Evolutionary conservation across 306 rosid species (phyloP), one percentile per base, ranked within the genome.

Genomic region (Carpinus viminea): DNA sequence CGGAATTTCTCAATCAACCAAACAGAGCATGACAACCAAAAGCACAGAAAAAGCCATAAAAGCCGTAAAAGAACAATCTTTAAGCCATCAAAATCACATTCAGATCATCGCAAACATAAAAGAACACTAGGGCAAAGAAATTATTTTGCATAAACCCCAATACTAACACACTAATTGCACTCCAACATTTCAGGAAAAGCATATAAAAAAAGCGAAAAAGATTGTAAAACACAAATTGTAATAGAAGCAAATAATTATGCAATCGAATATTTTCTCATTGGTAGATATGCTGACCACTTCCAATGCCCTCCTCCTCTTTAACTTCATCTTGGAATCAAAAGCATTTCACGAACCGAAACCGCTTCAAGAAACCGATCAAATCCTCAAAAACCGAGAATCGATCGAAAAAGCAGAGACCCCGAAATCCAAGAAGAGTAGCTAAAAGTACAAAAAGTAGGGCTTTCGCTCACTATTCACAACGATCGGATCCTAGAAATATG

Each of bases 291-390:
- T 86, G 20, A 95, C 99, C 99, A 95, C 99, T 95, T 93, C 98
- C 31, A 93, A 91, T 83, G 98, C 94, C 85, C 97, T 89, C 88
- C 94, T 90, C 12, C 97, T 83, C 78, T 90, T 93, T 57, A 95
- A 84, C 93, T 95, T 95, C 99, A 95, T 95, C 55, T 80, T 31
- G 94, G 78, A 78, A 91, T 85, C 74, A 60, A 89, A 79, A 91
- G 93, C 99, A 95, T 95, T 88, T 87, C 89, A 84, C 79, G 76
- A 86, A 89, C 65, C 56, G 34, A 61, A 74, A 17, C 68, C 11
- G 79, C 78, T 54, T 75, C 12, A 12, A 59, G 76, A 66, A 73
- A 24, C 70, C 87, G 93, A 90, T 90, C 93, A 90, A 91, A 81
- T 78, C 68, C 79, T 77, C 31, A 52, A 56, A 10, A 75, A 70